Base-by-base conservation (phyloP, 192 early-diverging fungal genomes). In the Gigaspora rosea region DNA sequence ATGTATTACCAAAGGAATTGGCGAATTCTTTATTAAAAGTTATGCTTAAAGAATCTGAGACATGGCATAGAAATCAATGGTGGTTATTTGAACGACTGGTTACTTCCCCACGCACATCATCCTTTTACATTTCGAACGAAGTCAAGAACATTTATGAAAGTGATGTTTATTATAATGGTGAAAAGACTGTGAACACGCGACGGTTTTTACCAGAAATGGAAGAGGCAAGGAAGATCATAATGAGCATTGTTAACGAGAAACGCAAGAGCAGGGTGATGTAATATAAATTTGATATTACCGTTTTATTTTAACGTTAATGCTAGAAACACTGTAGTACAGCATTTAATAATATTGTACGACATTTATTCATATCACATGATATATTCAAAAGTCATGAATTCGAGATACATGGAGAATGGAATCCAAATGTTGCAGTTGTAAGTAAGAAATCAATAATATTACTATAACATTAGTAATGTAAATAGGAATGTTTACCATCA, bases 71-170 rank as follows among this genome's bases (percentile, higher is more conserved):
- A 32, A 81, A 81, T 63, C 80, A 80, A 18, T 81, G 82, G 82
- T 83, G 78, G 78, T 62, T 83, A 12, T 83, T 83, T 61, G 82
- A 81, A 46, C 75, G 80, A 4, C 74, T 81, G 52, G 82, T 83
- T 18, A 73, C 78, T 35, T 83, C 82, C 1, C 78, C 82, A 3
- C 82, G 81, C 51, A 83, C 78, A 64, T 79, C 78, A 0, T 73
- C 73, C 12, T 64, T 81, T 78, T 78, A 78, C 76, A 36, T 80
- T 79, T 33, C 47, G 41, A 2, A 76, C 68, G 9, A 63, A 79
- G 48, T 66, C 73, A 62, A 79, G 80, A 36, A 41, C 2, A 41
- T 7, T 41, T 41, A 7, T 7, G 41, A 41, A 6, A 7, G 41
- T 41, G 41, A 41, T 41, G 41, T 41, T 7, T 41, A 41, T 41